Base-by-base conservation (phyloP, 306 rosid genomes). In the Erythrophleum fordii region DNA sequence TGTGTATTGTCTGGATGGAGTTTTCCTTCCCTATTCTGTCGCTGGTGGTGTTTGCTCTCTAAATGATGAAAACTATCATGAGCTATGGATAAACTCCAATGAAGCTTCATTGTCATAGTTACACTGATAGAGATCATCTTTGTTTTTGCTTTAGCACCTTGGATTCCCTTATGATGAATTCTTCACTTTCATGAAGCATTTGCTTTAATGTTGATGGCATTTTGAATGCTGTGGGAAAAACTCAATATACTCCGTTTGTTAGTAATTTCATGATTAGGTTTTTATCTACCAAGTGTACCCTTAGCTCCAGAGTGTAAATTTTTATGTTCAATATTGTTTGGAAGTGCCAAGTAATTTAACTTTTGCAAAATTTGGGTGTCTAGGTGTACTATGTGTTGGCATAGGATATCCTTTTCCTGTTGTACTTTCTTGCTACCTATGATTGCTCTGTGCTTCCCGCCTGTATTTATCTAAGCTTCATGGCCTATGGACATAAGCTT, bases 61-160 rank as follows among this genome's bases (percentile, higher is more conserved):
- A 84, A 34, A 78, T 87, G 87, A 87, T 70, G 90, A 74, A 73
- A 78, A 56, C 51, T 84, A 5, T 49, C 13, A 2, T 75, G 25
- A 56, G 84, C 87, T 65, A 81, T 6, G 88, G 87, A 62, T 64
- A 53, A 53, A 28, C 13, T 81, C 90, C 86, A 0, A 37, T 84
- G 90, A 87, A 55, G 87, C 90, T 78, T 87, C 41, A 53, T 62
- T 37, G 90, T 87, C 90, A 84, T 87, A 87, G 90, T 87, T 84
- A 87, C 87, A 87, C 90, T 84, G 88, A 87, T 83, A 62, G 87
- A 83, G 86, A 26, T 42, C 51, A 44, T 22, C 41, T 41, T 0
- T 76, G 37, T 4, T 62, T 51, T 22, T 11, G 10, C 18, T 20
- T 6, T 6, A n/a, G 34, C 52, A 13, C 29, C 39, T 20, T 0